Evolutionary conservation across 2,329 filamentous ascomycete genomes (phyloP), one percentile per base, ranked within the genome.

Genomic region (Cyclaneusma minus): DNA sequence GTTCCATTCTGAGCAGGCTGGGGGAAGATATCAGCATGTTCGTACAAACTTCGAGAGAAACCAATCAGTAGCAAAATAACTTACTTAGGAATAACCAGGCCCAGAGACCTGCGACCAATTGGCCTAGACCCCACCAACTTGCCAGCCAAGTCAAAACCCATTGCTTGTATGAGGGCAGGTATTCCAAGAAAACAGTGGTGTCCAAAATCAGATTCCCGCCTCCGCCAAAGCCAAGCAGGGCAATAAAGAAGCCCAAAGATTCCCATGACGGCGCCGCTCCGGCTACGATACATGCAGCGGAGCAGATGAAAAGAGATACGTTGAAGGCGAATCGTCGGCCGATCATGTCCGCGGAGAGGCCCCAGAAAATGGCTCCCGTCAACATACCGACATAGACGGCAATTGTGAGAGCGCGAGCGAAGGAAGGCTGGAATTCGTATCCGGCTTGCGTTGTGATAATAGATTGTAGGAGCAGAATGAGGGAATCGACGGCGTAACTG

Each of bases 291-390:
- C 62, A 63, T 25, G 73, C 70, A 5, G 68, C 44, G 4, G 67
- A 64, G 40, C 64, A 72, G 30, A 78, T 55, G 38, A 79, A 60
- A 7, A 80, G 54, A 3, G 68, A 70, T 13, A 67, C 50, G 39
- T 80, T 80, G 52, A 81, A 82, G 4, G 75, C 74, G 36, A 66
- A 68, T 34, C 66, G 64, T 22, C 75, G 60, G 5, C 74, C 75
- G 33, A 80, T 70, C 17, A 80, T 60, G 40, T 81, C 75, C 13
- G 71, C 72, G 3, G 59, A 60, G 16, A 76, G 48, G 2, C 74
- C 74, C 73, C 74, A 81, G 49, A 79, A 78, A 14, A 78, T 43
- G 10, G 69, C 70, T 2, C 71, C 65, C 0, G 54, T 34, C 27
- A 61, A 54, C 54, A 61, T 61, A 10, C 63, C 63, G 6, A 61